Conservation (phyloP, 2,329 filamentous ascomycete species). For the Alternaria novae-zelandiae region DNA sequence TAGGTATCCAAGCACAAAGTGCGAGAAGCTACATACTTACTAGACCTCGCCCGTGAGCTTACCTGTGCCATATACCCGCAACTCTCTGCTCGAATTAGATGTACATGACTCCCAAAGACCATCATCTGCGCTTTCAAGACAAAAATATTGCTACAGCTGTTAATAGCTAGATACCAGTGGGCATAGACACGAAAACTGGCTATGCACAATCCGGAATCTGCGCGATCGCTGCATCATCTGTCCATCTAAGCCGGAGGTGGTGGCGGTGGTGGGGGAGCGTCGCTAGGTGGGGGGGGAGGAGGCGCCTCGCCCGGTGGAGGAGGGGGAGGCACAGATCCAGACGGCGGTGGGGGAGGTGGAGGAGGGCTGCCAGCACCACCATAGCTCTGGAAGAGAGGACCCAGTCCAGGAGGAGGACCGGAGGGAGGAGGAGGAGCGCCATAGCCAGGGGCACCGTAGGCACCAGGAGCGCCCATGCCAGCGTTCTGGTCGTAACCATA, state of each 20-base stretch:
- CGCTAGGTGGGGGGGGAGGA: constrained; percentile 63
- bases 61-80: constrained; percentile 12
- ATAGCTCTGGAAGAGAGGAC: constrained; percentile 72
- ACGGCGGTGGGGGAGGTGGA: constrained; percentile 68
- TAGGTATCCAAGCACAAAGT: neutral
- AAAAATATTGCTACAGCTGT: constrained; percentile 1
- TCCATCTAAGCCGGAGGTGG: constrained; percentile 33
- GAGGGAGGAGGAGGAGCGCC: constrained; percentile 51
- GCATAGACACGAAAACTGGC: neutral
- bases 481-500: constrained; percentile 42
- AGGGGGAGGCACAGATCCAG: constrained; percentile 65
- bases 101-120: neutral
- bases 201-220: neutral
- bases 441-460: constrained; percentile 53
- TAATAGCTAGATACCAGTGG: neutral
- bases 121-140: neutral
- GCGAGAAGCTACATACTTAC: constrained; percentile 5
- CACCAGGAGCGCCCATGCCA: constrained; percentile 42
- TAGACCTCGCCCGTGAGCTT: constrained; percentile 6
- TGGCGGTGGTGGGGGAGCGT: constrained; percentile 61
- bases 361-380: constrained; percentile 62
- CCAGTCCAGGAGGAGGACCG: constrained; percentile 61
- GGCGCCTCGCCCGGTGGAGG: constrained; percentile 62
- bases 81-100: constrained; percentile 3
- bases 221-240: neutral